Base-by-base conservation (phyloP, 2,329 filamentous ascomycete species). In the Diplodia mutila region DNA sequence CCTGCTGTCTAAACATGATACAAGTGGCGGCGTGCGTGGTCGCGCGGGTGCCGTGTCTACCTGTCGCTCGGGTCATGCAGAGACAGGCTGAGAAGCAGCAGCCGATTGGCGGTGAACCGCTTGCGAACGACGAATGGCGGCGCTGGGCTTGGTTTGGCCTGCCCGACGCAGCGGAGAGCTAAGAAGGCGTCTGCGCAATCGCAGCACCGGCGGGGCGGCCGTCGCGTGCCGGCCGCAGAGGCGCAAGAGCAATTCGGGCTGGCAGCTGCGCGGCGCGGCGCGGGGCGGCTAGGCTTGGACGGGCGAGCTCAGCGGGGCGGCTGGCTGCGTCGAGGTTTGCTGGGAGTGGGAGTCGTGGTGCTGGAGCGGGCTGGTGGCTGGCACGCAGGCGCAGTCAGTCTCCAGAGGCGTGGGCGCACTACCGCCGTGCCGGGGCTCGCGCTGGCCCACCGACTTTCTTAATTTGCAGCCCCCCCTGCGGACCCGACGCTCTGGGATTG, bases 1-100 rank as follows among this genome's bases (percentile, higher is more conserved):
- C 55, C 37, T n/a, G n/a, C n/a, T n/a, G 55, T 61, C 55, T 61
- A 61, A 25, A 46, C 42, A 42, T 61, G 55, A 61, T 61, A 42
- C 55, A 61, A 16, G 55, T 61, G 55, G 55, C 55, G 55, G 55
- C 39, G n/a, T 42, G 39, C 21, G 55, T 61, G 55, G 54, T 34
- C 9, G 34, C 39, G n/a, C 34, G 39, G 55, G 37, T 48, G 55
- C 55, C 55, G 55, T 48, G 25, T 48, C 39, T 61, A 61, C 55
- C 55, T 48, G 23, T 61, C 55, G 34, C 4, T 32, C 39, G 55
- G 55, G 55, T 61, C 55, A 61, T 61, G 55, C 55, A 61, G 39
- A 42, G 54, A 59, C 34, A 42, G 12, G 12, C 25, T 42, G 32
- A 21, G 39, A 25, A 59, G 54, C 32, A 34, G 55, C 55, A 61